Percentiles rank a stretch among this genome's conserved stretches.
Evolutionary conservation across 331 rosid species (phyloP).

Genomic region (Malus hybrid): DNA sequence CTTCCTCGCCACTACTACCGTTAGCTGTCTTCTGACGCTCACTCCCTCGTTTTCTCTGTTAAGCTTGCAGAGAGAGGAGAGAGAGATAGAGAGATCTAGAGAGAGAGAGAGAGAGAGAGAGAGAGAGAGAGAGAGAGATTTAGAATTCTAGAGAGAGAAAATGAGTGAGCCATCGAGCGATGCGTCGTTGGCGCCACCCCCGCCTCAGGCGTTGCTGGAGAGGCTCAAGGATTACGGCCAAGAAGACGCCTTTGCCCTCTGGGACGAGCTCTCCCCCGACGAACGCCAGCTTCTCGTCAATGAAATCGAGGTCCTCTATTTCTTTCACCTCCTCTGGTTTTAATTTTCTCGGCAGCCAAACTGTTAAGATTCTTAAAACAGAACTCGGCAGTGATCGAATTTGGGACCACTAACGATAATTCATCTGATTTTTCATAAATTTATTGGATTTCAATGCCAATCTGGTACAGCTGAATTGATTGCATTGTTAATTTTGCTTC

Average conservation of each 20-base stretch:
- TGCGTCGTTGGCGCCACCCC: slow-evolving; percentile 12
- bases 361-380: neutral
- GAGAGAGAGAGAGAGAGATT: neutral
- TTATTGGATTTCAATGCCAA: neutral
- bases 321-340: neutral
- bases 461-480: neutral
- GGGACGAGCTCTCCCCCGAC: slow-evolving; percentile 83
- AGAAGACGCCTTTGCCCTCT: slow-evolving; percentile 81
- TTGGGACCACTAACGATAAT: neutral
- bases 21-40: slow-evolving; percentile 7
- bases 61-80: neutral
- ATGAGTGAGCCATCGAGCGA: slow-evolving; percentile 44
- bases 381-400: neutral
- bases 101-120: neutral
- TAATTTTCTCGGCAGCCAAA: neutral
- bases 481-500: neutral
- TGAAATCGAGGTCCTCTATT: slow-evolving; percentile 57
- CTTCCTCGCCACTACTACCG: slow-evolving; percentile 6
- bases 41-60: neutral
- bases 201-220: slow-evolving; percentile 70
- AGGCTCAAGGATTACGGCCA: slow-evolving; percentile 97
- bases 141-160: neutral
- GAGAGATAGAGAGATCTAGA: neutral
- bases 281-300: slow-evolving; percentile 75
- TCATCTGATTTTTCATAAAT: neutral